Conservation (phyloP, 2,329 filamentous ascomycete species). For the Claviceps pazoutovae region DNA sequence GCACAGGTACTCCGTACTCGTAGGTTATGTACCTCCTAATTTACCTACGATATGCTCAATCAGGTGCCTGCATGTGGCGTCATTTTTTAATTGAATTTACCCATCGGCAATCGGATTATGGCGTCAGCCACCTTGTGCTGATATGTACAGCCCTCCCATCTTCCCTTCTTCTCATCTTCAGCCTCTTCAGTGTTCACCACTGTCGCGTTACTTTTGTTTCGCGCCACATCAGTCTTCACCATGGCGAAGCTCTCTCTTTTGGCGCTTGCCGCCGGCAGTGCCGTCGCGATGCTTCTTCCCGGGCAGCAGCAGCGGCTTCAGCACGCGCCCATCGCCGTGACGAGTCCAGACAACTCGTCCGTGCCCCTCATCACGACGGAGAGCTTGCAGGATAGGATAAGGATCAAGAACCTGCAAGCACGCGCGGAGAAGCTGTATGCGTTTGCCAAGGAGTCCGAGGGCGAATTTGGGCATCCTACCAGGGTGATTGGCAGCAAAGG, state of each 20-base stretch:
- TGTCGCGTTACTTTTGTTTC: not conserved
- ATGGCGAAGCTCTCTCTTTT: slow-evolving; percentile 1
- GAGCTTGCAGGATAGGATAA: slow-evolving; percentile 43
- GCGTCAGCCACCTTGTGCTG: no score
- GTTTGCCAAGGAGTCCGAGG: slow-evolving; percentile 43
- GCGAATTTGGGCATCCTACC: slow-evolving; percentile 54
- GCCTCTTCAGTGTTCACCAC: not conserved
- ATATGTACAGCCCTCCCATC: not conserved
- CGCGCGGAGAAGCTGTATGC: slow-evolving; percentile 48
- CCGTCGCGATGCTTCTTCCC: not conserved
- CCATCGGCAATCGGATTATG: no score
- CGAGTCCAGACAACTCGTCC: slow-evolving; percentile 2
- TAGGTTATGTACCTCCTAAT: no score
- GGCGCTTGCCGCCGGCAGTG: not conserved
- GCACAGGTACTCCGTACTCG: no score
- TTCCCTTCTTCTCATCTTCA: not conserved
- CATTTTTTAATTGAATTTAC: no score
- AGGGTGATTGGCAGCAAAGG: slow-evolving; percentile 55
- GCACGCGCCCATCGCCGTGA: not conserved
- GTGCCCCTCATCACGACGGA: slow-evolving; percentile 37
- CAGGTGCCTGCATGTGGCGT: no score
- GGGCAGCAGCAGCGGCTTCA: slow-evolving; percentile 1
- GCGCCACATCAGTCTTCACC: no score
- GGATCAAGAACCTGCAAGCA: slow-evolving; percentile 37
- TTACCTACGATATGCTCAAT: no score